Conservation (phyloP, 441 rosid genomes). For the Populus hybrid region DNA sequence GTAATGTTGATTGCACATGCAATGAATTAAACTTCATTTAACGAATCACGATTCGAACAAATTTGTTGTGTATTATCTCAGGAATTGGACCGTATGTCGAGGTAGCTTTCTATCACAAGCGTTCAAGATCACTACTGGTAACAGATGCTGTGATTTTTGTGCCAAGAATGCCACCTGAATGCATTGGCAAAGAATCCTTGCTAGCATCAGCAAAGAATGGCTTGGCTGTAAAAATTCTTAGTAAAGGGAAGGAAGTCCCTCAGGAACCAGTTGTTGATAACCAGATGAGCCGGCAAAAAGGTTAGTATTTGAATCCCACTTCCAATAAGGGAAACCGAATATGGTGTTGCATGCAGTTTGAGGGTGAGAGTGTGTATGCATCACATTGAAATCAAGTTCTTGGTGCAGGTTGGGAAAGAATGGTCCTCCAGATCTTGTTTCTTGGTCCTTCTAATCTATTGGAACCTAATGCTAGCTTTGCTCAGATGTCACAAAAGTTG, state of each 20-base stretch:
- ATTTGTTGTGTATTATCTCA: conserved; percentile 29
- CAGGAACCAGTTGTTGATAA: conserved; percentile 85
- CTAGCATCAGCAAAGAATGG: conserved; percentile 94
- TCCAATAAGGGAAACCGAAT: not conserved
- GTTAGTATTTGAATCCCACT: conserved; percentile 32
- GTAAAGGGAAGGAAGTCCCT: conserved; percentile 85
- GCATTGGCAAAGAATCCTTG: conserved; percentile 75
- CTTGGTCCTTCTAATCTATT: conserved; percentile 92
- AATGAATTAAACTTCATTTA: conserved; percentile 16
- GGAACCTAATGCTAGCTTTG: conserved; percentile 91
- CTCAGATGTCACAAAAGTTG: conserved; percentile 89
- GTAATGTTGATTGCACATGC: conserved; percentile 36
- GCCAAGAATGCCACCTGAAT: conserved; percentile 72
- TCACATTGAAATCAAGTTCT: conserved; percentile 4
- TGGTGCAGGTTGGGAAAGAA: conserved; percentile 94
- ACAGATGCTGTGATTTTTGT: conserved; percentile 95
- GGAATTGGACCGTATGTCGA: conserved; percentile 96
- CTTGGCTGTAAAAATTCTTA: conserved; percentile 84
- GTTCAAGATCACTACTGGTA: conserved; percentile 75
- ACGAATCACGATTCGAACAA: not conserved
- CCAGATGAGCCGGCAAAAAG: conserved; percentile 68
- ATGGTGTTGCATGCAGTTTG: conserved; percentile 10
- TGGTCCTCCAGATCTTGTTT: conserved; percentile 91
- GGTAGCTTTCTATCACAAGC: conserved; percentile 90
- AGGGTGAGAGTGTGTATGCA: conserved; percentile 3